Conservation (phyloP, 2,329 filamentous ascomycete genomes). For the Xylaria hypoxylon region DNA sequence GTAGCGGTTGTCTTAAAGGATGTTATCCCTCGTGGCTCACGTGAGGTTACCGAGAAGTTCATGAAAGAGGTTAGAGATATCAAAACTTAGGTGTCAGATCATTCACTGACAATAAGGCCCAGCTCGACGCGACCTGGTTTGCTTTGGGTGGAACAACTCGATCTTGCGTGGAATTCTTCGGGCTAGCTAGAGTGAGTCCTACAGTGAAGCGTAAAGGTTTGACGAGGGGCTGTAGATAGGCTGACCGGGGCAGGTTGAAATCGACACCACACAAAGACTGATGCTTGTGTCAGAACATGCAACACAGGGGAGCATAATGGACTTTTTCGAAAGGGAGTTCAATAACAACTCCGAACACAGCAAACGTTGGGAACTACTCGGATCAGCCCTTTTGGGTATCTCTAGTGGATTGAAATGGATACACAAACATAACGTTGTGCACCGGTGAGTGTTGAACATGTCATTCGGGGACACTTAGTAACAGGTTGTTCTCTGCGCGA, state of each 20-base stretch:
- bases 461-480: too few species aligned
- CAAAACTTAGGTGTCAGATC: neutral
- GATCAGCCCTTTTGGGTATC: neutral
- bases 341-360: neutral
- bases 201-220: neutral
- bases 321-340: slow-evolving; percentile 5
- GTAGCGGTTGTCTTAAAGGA: slow-evolving; percentile 6
- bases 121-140: slow-evolving; percentile 14
- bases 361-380: neutral
- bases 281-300: slow-evolving; percentile 7
- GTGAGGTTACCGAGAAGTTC: slow-evolving; percentile 5
- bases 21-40: neutral
- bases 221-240: neutral
- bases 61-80: neutral
- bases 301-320: slow-evolving; percentile 6
- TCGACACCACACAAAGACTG: neutral
- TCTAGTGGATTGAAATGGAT: neutral
- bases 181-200: slow-evolving; percentile 3
- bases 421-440: slow-evolving; percentile 5
- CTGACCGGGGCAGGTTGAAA: slow-evolving; percentile 1
- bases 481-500: too few species aligned
- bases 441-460: neutral
- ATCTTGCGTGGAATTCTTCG: slow-evolving; percentile 1
- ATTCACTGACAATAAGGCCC: neutral
- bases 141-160: slow-evolving; percentile 1